Evolutionary conservation across 257 asterid species (phyloP), one percentile per base, ranked within the genome.

Genomic region (Thymus mandschuricus): DNA sequence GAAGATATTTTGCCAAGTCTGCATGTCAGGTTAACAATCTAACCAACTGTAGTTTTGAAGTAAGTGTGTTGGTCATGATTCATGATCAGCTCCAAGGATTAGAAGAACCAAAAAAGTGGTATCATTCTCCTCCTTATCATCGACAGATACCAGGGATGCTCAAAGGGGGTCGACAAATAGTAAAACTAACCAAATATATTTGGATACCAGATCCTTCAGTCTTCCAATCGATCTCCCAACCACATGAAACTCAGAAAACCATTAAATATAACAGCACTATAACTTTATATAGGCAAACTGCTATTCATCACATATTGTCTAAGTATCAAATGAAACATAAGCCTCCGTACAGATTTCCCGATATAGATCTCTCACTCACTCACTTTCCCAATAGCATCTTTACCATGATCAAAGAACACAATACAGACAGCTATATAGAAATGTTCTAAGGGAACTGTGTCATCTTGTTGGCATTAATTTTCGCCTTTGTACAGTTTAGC

Each of bases 111-210:
- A 50, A 40, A 10, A 6, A 10, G 5, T 27, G 38, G 15, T 38
- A 38, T 9, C 8, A 45, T 63, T 61, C 58, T 72, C 76, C 75
- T 10, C 35, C 30, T 60, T 13, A 13, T 66, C 44, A 60, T 8
- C 15, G 31, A 44, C 41, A 49, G 1, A 3, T 8, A 2, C 44
- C 29, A 11, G 31, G 48, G 29, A 4, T 35, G 8, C 57, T 15
- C 40, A 54, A 54, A 27, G 3, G 15, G 62, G 51, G 10, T 44
- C 15, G 3, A 21, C 72, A 68, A 40, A 10, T 52, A 10, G 28
- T 13, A 31, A 58, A 2, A 7, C 35, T 34, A 55, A 46, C 60
- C 68, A 12, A 29, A 10, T 63, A 4, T n/a, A 57, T 3, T 28
- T 28, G 52, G 43, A 55, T 49, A 35, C 45, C 27, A 9, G 62